Conservation (phyloP, 2,329 filamentous ascomycete genomes). For the Diaporthe ampelina region DNA sequence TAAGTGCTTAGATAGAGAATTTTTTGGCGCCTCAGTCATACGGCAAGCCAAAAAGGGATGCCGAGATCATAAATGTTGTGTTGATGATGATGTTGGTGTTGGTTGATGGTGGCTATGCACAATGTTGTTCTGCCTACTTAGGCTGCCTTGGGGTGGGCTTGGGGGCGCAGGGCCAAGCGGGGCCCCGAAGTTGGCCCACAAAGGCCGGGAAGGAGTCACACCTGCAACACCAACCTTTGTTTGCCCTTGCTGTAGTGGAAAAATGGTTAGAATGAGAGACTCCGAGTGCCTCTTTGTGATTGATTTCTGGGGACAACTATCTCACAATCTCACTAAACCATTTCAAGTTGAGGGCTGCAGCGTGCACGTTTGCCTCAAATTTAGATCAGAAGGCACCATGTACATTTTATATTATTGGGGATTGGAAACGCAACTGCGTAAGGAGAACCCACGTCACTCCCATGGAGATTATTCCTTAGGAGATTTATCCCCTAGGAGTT, state of each 20-base stretch:
- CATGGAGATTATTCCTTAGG: too few species aligned
- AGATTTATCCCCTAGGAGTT: too few species aligned
- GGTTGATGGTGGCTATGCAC: too few species aligned
- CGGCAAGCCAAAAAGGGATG: not conserved
- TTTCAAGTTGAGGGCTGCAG: not conserved
- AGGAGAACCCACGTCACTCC: too few species aligned
- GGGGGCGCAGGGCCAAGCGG: constrained; percentile 1
- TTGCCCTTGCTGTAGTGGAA: not conserved
- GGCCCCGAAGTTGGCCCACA: not conserved
- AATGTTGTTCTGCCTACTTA: too few species aligned
- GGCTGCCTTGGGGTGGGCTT: not conserved
- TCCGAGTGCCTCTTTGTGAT: not conserved
- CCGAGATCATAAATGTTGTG: not conserved
- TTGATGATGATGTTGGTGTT: not conserved
- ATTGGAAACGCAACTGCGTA: too few species aligned
- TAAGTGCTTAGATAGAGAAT: not conserved
- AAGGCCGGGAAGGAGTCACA: constrained; percentile 7
- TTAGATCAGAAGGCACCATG: too few species aligned
- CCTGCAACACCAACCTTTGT: too few species aligned
- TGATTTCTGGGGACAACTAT: not conserved
- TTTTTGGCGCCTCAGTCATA: not conserved
- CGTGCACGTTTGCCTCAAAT: not conserved
- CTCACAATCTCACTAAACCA: not conserved
- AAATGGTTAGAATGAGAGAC: too few species aligned
- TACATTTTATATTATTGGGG: too few species aligned